Percentiles rank a stretch among this genome's conserved stretches.
phyloP scores from a whole-genome alignment of 257 asterid genomes.

The Parsonsia alboflavescens region DNA sequence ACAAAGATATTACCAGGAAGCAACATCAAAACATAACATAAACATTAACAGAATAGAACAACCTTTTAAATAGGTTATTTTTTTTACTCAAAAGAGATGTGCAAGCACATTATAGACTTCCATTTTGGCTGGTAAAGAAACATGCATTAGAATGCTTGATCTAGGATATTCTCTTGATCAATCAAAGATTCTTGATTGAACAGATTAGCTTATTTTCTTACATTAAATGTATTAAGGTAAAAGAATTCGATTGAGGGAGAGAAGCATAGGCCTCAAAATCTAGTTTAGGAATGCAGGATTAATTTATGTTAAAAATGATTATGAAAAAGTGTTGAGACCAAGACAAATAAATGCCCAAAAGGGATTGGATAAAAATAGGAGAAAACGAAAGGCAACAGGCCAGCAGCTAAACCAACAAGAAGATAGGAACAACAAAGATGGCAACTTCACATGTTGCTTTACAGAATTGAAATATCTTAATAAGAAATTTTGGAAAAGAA shows the following conservation, averaged over 20 bases:
- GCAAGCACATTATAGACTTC: conserved; percentile 51
- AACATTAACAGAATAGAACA: background rate
- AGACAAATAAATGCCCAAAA: background rate
- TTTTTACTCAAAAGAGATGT: conserved; percentile 34
- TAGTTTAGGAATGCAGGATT: background rate
- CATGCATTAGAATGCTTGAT: conserved; percentile 24
- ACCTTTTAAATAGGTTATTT: conserved; percentile 3
- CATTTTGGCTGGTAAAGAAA: conserved; percentile 36
- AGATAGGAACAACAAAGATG: conserved; percentile 22
- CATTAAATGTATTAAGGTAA: background rate
- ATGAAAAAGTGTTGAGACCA: background rate
- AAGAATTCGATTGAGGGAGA: background rate
- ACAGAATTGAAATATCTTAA: background rate
- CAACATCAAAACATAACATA: conserved; percentile 11
- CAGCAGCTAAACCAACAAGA: conserved; percentile 24
- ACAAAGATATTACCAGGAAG: conserved; percentile 18
- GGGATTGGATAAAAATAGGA: background rate
- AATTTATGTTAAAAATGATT: background rate
- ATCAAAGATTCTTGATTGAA: conserved; percentile 31
- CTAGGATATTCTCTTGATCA: conserved; percentile 27
- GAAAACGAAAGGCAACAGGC: conserved; percentile 19
- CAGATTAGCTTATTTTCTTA: background rate
- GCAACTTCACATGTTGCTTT: conserved; percentile 20
- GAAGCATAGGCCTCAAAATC: background rate
- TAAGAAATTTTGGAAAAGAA: conserved; percentile 6